Evolutionary conservation across 2,329 filamentous ascomycete species (phyloP), one percentile per base, ranked within the genome.

Genomic region (Daldinia eschscholtzii): DNA sequence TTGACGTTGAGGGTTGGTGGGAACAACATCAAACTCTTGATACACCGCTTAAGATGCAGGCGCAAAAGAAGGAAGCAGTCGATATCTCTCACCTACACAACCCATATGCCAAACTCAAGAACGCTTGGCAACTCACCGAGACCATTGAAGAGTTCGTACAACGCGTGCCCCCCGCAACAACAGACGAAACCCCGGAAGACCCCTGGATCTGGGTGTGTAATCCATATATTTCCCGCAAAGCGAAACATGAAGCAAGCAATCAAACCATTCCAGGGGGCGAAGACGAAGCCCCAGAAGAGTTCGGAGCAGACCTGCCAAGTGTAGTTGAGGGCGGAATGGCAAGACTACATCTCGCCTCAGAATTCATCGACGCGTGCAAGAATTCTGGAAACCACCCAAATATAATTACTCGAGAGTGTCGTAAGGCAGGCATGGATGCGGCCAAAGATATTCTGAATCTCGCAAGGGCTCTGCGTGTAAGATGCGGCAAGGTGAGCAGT

Each of bases 191-290:
- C 0, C 74, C 74, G 0, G 72, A 80, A 0, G 83, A 85, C 2
- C 86, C 86, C 0, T 96, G 92, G 91, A 93, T 97, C 55, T 93
- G 87, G 82, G 87, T 92, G 46, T 86, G 85, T 59, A 93, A 93
- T 77, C 91, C 91, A 0, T 86, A 86, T 74, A 82, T 82, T 67
- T 75, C 77, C 3, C 78, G 79, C 4, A 79, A 79, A 15, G 70
- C 75, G 50, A 82, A 78, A 64, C 68, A 64, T 6, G 72, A 75
- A 30, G 77, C 78, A 4, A 70, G 78, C 39, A 82, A 78, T 60
- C 81, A 82, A 65, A 64, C 67, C 13, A 78, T 82, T 61, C 80
- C 76, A 46, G 84, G 83, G 0, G 83, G 84, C 61, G 83, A 85
- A 70, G 81, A 87, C 57, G 85, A 87, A 68, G 84, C 79, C 0